Conservation (phyloP, 2,329 filamentous ascomycete species). For the Bipolaris cookei region DNA sequence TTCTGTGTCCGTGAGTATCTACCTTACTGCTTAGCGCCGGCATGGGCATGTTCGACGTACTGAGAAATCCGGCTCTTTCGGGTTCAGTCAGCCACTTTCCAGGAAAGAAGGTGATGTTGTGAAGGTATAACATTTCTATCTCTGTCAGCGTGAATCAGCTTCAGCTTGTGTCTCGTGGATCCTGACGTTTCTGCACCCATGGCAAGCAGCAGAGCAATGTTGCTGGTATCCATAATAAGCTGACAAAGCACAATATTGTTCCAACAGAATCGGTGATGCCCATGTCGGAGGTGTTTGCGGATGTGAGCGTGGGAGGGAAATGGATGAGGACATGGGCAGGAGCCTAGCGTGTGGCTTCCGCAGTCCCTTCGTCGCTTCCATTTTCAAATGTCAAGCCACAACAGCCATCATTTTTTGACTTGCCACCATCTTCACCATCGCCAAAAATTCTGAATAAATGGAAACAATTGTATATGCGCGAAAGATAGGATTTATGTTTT, state of each 20-base stretch:
- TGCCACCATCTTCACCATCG: background rate
- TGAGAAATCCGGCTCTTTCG: conserved; percentile 47
- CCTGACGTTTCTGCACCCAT: conserved; percentile 46
- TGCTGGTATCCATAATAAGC: conserved; percentile 45
- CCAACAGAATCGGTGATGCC: conserved; percentile 26
- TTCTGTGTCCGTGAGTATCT: conserved; percentile 56
- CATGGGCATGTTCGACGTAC: conserved; percentile 24
- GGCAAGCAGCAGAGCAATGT: conserved; percentile 45
- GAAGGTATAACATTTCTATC: conserved; percentile 46
- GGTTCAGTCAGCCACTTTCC: conserved; percentile 46
- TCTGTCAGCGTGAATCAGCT: conserved; percentile 9
- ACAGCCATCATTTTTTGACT: background rate
- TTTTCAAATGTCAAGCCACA: background rate
- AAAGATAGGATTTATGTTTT: too few species aligned
- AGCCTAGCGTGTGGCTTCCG: conserved; percentile 8
- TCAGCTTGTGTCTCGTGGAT: background rate
- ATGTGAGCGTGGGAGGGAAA: conserved; percentile 3
- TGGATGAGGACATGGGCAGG: background rate
- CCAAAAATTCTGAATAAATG: too few species aligned
- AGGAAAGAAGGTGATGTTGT: conserved; percentile 45
- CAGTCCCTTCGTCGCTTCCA: conserved; percentile 5
- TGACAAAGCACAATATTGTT: conserved; percentile 36
- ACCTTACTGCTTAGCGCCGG: background rate
- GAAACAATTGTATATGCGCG: too few species aligned
- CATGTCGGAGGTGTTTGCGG: conserved; percentile 26